phyloP scores from a whole-genome alignment of 73 alveolate species.

The Tetrahymena borealis region DNA sequence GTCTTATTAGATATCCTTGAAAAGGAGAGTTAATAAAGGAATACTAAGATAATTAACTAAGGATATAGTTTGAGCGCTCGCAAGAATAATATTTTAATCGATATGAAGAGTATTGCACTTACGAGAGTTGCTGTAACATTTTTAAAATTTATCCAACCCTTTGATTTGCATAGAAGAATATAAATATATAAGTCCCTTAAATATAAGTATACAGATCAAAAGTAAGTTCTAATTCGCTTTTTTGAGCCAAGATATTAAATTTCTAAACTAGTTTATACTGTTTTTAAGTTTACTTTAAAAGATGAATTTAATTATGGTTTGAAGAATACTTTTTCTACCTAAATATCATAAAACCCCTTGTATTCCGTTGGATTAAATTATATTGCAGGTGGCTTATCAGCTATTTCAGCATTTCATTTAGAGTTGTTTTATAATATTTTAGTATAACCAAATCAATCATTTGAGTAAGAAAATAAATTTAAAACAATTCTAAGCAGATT shows the following conservation, averaged over 20 bases:
- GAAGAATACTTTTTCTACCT: neutral
- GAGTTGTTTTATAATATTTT: neutral
- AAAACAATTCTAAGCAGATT: neutral
- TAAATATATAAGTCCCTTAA: neutral
- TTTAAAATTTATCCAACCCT: neutral
- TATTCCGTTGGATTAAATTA: neutral
- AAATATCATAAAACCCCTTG: neutral
- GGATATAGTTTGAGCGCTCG: neutral
- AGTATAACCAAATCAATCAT: neutral
- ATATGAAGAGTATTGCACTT: neutral
- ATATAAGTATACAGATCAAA: neutral
- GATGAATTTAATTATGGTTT: neutral
- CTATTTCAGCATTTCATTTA: neutral
- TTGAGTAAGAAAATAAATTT: neutral
- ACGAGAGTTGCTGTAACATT: neutral
- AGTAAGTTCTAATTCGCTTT: neutral
- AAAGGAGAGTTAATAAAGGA: neutral
- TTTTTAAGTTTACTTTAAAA: neutral
- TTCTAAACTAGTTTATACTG: neutral
- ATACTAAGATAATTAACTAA: neutral
- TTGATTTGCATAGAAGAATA: neutral
- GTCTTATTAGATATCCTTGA: neutral
- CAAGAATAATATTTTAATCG: neutral
- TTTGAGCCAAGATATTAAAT: neutral
- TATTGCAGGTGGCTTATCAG: neutral